Conservation (phyloP, 169 alveolate genomes). For the Plasmodium falciparum region DNA sequence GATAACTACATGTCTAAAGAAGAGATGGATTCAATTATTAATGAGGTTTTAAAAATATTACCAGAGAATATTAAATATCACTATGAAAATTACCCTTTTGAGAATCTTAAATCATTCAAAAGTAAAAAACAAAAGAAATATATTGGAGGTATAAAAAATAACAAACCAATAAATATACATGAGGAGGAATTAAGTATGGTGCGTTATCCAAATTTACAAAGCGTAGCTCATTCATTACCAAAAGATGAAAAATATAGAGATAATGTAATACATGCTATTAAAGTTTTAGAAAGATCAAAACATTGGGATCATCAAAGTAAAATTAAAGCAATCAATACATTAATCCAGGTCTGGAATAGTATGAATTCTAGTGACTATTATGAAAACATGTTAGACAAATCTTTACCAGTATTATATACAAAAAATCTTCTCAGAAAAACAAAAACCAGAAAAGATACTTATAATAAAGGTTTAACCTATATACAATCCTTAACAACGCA, state of each 20-base stretch:
- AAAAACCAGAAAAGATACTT: conserved; percentile 79
- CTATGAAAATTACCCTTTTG: conserved; percentile 63
- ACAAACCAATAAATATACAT: conserved; percentile 44
- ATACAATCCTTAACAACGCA: conserved; percentile 82
- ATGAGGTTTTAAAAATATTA: conserved; percentile 22
- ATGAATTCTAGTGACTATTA: conserved; percentile 81
- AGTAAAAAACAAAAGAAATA: conserved; percentile 39
- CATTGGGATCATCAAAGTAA: conserved; percentile 88
- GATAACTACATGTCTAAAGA: not conserved
- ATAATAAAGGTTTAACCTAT: conserved; percentile 81
- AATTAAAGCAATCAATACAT: conserved; percentile 83
- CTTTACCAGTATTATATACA: conserved; percentile 78
- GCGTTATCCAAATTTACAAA: conserved; percentile 83
- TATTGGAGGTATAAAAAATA: conserved; percentile 70
- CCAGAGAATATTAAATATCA: conserved; percentile 32
- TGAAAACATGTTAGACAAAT: conserved; percentile 77
- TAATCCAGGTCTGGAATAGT: conserved; percentile 85
- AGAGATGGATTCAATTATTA: not conserved
- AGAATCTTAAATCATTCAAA: conserved; percentile 47
- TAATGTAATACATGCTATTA: conserved; percentile 83
- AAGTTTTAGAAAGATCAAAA: conserved; percentile 81
- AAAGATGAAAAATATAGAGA: conserved; percentile 84
- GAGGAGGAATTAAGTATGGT: conserved; percentile 44
- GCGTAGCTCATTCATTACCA: conserved; percentile 88
- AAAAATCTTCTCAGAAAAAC: conserved; percentile 78